A percentile compares a stretch with the other conserved stretches of the same genome.
Conservation (phyloP, 129 eudicot genomes). For the Pulicaria dysenterica region DNA sequence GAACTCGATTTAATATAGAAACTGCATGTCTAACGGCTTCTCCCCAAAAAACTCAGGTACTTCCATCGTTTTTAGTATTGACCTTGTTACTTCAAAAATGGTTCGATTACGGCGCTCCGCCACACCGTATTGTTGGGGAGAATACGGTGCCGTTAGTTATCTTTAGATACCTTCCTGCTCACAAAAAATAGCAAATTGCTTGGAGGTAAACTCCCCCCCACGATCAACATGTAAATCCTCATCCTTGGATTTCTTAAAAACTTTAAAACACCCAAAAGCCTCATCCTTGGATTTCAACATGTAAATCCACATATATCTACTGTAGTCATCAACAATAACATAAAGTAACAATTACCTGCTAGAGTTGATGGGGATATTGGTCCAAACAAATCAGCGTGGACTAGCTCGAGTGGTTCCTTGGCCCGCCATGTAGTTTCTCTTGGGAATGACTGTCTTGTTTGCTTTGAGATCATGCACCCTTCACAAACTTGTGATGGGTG, state of each 20-base stretch:
- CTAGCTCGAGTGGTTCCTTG: not conserved
- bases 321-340: not conserved
- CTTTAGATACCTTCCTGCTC: not conserved
- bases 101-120: not conserved
- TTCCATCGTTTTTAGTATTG: not conserved
- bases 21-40: not conserved
- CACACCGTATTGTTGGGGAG: not conserved
- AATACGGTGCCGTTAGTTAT: not conserved
- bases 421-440: not conserved
- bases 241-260: too few relatives aligned
- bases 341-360: not conserved
- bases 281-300: not conserved
- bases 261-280: not conserved
- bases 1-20: not conserved
- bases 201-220: too few relatives aligned
- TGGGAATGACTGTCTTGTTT: not conserved
- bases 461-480: not conserved
- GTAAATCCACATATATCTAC: not conserved
- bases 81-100: too few relatives aligned
- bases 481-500: not conserved
- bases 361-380: not conserved
- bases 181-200: not conserved
- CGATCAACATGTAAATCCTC: too few relatives aligned
- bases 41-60: not conserved
- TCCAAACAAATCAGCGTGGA: not conserved